Conservation (phyloP, 352 stramenopile species). For the Globisporangium okanoganense region DNA sequence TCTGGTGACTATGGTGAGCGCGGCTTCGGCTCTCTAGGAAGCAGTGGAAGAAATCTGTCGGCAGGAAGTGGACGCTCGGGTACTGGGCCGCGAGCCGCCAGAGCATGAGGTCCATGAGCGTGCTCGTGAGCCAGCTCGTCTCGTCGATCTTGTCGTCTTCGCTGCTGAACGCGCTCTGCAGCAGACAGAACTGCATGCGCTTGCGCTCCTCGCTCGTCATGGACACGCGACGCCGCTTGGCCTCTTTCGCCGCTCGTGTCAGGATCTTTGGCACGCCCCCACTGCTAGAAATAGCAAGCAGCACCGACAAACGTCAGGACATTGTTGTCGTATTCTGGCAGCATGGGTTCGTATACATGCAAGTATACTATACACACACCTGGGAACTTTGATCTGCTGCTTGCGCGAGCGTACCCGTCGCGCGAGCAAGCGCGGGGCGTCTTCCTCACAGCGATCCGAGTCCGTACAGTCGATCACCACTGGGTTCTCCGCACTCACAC, state of each 20-base stretch:
- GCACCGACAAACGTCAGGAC: no score
- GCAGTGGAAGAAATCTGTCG: constrained; percentile 84
- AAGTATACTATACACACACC: background rate
- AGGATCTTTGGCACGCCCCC: constrained; percentile 4
- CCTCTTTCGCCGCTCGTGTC: constrained; percentile 1
- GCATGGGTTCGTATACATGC: background rate
- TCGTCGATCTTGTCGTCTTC: constrained; percentile 66
- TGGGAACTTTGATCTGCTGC: background rate
- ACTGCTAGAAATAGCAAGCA: no score
- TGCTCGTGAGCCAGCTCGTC: constrained; percentile 79
- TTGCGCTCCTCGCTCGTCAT: constrained; percentile 14
- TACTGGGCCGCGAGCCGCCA: constrained; percentile 79
- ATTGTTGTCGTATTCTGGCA: background rate
- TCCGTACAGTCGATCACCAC: background rate
- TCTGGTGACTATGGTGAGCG: background rate
- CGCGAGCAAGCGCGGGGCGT: background rate
- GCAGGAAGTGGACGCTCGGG: constrained; percentile 65
- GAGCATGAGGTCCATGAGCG: constrained; percentile 83
- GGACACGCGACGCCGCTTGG: constrained; percentile 8
- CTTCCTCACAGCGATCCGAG: background rate
- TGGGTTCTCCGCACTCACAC: background rate
- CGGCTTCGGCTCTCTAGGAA: constrained; percentile 30
- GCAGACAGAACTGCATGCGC: constrained; percentile 20
- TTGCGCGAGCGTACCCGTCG: background rate
- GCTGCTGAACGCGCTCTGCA: constrained; percentile 50